Percentiles rank a stretch among this genome's conserved stretches.
These are phyloP conservation scores for Limonium bicolor DNA, from an alignment of 148 eudicot species.

Conservation along the genomic window DNA sequence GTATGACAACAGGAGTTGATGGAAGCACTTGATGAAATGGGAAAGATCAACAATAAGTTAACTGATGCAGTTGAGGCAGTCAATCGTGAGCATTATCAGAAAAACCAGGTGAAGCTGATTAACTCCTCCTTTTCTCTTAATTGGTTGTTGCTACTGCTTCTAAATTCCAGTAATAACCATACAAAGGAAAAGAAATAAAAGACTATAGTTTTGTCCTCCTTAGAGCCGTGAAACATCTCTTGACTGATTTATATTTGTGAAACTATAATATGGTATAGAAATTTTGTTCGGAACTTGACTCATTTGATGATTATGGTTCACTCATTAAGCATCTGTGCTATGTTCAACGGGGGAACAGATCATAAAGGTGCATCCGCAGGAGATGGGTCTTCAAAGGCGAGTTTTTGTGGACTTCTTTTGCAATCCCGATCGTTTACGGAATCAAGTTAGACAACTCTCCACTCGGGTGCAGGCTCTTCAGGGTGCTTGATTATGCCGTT, in stretches of 20 bases:
- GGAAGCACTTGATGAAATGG: slow-evolving; percentile 89
- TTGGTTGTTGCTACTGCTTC: neutral
- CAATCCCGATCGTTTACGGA: slow-evolving; percentile 73
- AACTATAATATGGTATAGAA: too few species aligned
- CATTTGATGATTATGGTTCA: too few species aligned
- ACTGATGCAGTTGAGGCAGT: slow-evolving; percentile 90
- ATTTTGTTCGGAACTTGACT: too few species aligned
- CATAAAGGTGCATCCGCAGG: slow-evolving; percentile 75
- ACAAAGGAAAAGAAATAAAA: neutral
- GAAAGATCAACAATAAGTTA: slow-evolving; percentile 66
- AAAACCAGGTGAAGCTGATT: slow-evolving; percentile 56
- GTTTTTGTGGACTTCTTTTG: slow-evolving; percentile 92
- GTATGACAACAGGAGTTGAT: slow-evolving; percentile 26
- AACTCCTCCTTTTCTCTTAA: neutral
- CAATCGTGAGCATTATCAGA: slow-evolving; percentile 70
- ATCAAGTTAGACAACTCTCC: slow-evolving; percentile 68
- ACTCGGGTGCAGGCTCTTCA: slow-evolving; percentile 70
- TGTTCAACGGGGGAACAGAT: slow-evolving; percentile 32
- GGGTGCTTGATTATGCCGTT: slow-evolving; percentile 47
- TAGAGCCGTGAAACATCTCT: too few species aligned
- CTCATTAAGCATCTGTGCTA: neutral
- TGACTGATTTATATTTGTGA: too few species aligned
- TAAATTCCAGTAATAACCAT: neutral
- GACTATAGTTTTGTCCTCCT: neutral
- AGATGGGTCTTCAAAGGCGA: slow-evolving; percentile 73